Percentiles rank a stretch among this genome's conserved stretches.
Conservation (phyloP, 2,329 filamentous ascomycete species). For the Neoarthrinium moseri region DNA sequence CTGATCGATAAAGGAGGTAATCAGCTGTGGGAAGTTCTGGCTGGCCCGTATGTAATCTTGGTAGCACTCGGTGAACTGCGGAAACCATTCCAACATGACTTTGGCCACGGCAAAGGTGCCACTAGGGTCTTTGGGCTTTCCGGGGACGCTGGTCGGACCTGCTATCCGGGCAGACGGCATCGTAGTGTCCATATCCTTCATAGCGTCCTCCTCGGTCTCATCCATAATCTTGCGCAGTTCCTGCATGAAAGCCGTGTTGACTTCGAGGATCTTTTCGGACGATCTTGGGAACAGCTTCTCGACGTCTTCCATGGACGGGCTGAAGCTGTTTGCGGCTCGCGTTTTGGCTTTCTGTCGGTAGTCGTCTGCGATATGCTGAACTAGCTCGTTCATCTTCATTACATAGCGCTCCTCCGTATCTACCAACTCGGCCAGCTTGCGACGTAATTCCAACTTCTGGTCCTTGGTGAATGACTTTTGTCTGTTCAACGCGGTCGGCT, state of each 20-base stretch:
- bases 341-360: slow-evolving; percentile 69
- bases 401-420: slow-evolving; percentile 96
- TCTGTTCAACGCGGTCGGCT: slow-evolving; percentile 76
- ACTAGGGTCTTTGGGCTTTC: slow-evolving; percentile 65
- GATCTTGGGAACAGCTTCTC: slow-evolving; percentile 78
- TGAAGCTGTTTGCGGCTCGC: slow-evolving; percentile 60
- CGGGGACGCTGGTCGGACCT: slow-evolving; percentile 40
- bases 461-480: slow-evolving; percentile 75
- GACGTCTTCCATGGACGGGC: slow-evolving; percentile 70
- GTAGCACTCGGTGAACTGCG: slow-evolving; percentile 87
- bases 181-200: slow-evolving; percentile 69
- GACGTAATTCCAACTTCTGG: slow-evolving; percentile 80
- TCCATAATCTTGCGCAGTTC: slow-evolving; percentile 76
- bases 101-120: slow-evolving; percentile 78
- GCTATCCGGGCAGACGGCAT: slow-evolving; percentile 43
- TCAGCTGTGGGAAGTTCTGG: slow-evolving; percentile 77
- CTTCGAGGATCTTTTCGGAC: slow-evolving; percentile 74
- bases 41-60: slow-evolving; percentile 91
- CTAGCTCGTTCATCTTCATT: slow-evolving; percentile 78
- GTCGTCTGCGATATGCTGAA: slow-evolving; percentile 76
- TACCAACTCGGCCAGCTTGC: slow-evolving; percentile 86
- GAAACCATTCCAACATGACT: slow-evolving; percentile 86
- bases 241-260: slow-evolving; percentile 79
- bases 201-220: slow-evolving; percentile 77
- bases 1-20: slow-evolving; percentile 76